phyloP scores from a whole-genome alignment of 2,329 filamentous ascomycete genomes.

The Aureobasidium sp. region DNA sequence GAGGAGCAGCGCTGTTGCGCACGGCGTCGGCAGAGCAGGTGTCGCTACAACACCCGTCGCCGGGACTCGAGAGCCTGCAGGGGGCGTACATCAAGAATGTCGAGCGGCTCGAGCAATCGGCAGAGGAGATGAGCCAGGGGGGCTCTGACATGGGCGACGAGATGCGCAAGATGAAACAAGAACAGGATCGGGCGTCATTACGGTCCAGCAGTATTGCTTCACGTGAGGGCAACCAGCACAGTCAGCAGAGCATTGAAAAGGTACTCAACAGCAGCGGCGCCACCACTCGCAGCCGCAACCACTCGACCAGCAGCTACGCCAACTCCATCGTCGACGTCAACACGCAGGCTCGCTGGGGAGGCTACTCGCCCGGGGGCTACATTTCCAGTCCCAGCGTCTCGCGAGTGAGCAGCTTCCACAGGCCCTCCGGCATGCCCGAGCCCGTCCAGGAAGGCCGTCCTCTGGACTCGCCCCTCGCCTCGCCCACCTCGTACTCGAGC shows the following conservation, averaged over 20 bases:
- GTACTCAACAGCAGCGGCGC: constrained; percentile 21
- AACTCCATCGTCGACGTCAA: constrained; percentile 66
- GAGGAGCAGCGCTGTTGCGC: constrained; percentile 16
- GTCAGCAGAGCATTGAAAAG: not conserved
- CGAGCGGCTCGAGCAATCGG: constrained; percentile 66
- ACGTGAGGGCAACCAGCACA: not conserved
- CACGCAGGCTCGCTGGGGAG: constrained; percentile 58
- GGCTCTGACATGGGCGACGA: constrained; percentile 69
- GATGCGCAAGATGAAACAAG: constrained; percentile 64
- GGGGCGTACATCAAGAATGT: constrained; percentile 49
- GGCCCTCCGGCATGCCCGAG: constrained; percentile 30
- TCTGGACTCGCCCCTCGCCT: constrained; percentile 29
- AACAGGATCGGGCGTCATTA: constrained; percentile 62
- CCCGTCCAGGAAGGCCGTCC: constrained; percentile 30
- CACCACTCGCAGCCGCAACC: constrained; percentile 34
- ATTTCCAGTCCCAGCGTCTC: constrained; percentile 60
- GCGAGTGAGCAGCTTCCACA: constrained; percentile 22
- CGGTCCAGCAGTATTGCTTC: constrained; percentile 23
- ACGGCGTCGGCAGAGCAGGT: constrained; percentile 19
- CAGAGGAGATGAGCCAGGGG: constrained; percentile 65
- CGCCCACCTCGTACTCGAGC: constrained; percentile 12
- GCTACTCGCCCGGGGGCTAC: constrained; percentile 62
- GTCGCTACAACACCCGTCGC: constrained; percentile 17
- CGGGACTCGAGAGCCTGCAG: constrained; percentile 17
- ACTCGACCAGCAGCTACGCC: constrained; percentile 37